A percentile compares a stretch with the other conserved stretches of the same genome.
These are phyloP conservation scores for Incumbomyces lentus DNA, from an alignment of 2,329 filamentous ascomycete genomes.

Conservation along the genomic window DNA sequence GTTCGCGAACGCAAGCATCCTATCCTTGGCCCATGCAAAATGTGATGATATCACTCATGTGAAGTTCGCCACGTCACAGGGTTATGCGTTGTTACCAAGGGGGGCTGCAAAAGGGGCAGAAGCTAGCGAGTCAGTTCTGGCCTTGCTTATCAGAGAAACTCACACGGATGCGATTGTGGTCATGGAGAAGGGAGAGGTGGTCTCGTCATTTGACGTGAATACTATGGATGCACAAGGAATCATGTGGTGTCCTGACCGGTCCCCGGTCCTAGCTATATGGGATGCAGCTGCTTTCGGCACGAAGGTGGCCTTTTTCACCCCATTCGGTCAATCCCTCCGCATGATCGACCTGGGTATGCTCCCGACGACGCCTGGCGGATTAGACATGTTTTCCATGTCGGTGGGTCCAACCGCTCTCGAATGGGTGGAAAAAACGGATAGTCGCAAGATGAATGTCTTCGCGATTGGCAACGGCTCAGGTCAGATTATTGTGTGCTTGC, in stretches of 20 bases:
- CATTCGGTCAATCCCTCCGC: too few relatives aligned
- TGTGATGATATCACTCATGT: conserved; percentile 15
- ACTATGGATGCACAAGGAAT: conserved; percentile 17
- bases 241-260: conserved; percentile 14
- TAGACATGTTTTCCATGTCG: too few relatives aligned
- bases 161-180: conserved; percentile 15
- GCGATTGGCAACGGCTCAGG: too few relatives aligned
- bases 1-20: conserved; percentile 11
- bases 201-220: conserved; percentile 11
- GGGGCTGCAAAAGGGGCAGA: conserved; percentile 7
- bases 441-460: too few relatives aligned
- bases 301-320: too few relatives aligned
- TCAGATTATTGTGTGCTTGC: too few relatives aligned
- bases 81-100: background rate
- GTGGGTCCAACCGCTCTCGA: too few relatives aligned
- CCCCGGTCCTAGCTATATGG: conserved; percentile 15
- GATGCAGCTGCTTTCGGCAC: too few relatives aligned
- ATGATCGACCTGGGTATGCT: too few relatives aligned
- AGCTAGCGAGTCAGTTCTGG: conserved; percentile 8
- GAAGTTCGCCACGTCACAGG: conserved; percentile 13
- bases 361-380: too few relatives aligned
- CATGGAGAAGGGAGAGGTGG: conserved; percentile 9
- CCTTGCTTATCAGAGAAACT: conserved; percentile 14
- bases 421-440: too few relatives aligned
- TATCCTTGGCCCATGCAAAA: conserved; percentile 14